A percentile compares a stretch with the other conserved stretches of the same genome.
These are phyloP conservation scores for Cladosporium sp. DNA, from an alignment of 2,329 filamentous ascomycete genomes.

Conservation along the genomic window DNA sequence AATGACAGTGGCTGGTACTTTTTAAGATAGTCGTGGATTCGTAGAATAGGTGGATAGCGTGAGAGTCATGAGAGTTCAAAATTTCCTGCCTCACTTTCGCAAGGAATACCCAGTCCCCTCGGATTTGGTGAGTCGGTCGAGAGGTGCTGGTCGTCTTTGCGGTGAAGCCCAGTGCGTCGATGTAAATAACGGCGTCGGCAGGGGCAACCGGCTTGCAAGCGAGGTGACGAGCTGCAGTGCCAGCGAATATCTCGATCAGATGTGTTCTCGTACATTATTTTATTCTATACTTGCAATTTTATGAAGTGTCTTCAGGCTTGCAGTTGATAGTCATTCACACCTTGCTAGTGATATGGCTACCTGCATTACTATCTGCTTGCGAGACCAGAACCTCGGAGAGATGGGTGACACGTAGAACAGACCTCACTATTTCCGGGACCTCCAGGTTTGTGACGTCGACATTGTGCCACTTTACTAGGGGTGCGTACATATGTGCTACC, in stretches of 20 bases:
- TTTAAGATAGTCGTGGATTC: background rate
- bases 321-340: background rate
- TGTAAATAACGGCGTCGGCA: background rate
- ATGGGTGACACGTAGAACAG: background rate
- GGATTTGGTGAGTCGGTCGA: background rate
- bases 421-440: background rate
- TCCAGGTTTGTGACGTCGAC: slow-evolving; percentile 15
- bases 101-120: slow-evolving; percentile 9
- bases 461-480: background rate
- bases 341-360: background rate
- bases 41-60: background rate
- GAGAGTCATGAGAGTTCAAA: background rate
- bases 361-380: background rate
- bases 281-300: background rate
- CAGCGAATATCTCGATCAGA: background rate
- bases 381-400: background rate
- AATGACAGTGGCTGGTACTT: slow-evolving; percentile 6
- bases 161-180: slow-evolving; percentile 14
- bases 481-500: background rate
- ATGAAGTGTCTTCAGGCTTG: background rate
- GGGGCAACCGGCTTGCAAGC: slow-evolving; percentile 4
- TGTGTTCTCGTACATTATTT: background rate
- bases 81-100: background rate
- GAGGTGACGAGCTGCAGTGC: background rate
- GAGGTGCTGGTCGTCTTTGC: background rate